Conservation (phyloP, 176 grass and related monocot species). For the Musa troglodytarum region DNA sequence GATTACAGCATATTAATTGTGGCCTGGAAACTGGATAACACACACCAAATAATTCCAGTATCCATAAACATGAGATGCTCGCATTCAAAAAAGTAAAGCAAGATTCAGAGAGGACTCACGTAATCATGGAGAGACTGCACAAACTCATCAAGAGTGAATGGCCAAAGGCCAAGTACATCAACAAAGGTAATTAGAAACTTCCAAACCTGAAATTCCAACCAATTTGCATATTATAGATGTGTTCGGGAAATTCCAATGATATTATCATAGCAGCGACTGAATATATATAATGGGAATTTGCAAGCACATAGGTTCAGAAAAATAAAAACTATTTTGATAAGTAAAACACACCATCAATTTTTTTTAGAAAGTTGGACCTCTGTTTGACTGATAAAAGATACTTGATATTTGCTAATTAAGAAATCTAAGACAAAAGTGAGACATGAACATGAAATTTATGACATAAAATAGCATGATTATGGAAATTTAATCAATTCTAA, state of each 20-base stretch:
- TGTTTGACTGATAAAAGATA: too few relatives aligned
- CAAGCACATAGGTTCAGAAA: too few relatives aligned
- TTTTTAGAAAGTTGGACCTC: neutral
- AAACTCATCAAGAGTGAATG: constrained; percentile 93
- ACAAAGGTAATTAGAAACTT: constrained; percentile 93
- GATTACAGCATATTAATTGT: neutral
- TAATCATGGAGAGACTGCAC: constrained; percentile 98
- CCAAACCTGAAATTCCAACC: constrained; percentile 66
- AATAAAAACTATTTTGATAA: too few relatives aligned
- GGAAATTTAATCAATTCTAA: too few relatives aligned
- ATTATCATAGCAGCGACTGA: constrained; percentile 2
- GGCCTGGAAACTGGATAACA: neutral
- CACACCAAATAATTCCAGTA: neutral
- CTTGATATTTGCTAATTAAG: too few relatives aligned
- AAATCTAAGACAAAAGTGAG: too few relatives aligned
- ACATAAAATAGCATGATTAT: too few relatives aligned
- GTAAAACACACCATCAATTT: constrained; percentile 6
- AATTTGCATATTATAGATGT: neutral
- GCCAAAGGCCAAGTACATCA: constrained; percentile 78
- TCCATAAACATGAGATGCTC: neutral
- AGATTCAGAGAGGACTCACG: constrained; percentile 43
- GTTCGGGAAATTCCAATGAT: neutral
- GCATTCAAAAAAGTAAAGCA: neutral
- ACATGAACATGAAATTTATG: neutral
- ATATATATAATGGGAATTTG: neutral